Evolutionary conservation across 257 asterid species (phyloP).

Genomic region (Coffea eugenioides): DNA sequence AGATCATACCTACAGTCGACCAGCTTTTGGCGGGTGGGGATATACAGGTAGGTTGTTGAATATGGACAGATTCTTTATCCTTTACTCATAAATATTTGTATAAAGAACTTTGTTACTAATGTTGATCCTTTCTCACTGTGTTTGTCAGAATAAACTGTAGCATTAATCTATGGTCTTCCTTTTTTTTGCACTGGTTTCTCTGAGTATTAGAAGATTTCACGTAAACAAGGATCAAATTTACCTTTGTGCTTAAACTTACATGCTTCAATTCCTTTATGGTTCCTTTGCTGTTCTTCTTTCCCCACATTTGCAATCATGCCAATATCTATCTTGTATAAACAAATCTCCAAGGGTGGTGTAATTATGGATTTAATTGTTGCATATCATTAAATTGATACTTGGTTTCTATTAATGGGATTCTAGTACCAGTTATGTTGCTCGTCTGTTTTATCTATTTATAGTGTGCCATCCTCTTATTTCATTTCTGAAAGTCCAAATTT

Average conservation of each 20-base stretch:
- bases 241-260: not conserved
- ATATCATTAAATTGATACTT: not conserved
- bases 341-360: not conserved
- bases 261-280: not conserved
- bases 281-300: not conserved
- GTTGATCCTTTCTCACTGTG: not conserved
- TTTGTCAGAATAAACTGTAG: not conserved
- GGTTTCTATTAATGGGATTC: not conserved
- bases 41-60: slow-evolving; percentile 62
- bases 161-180: not conserved
- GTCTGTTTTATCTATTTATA: not conserved
- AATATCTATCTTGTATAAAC: not conserved
- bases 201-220: not conserved
- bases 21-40: slow-evolving; percentile 65
- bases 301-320: not conserved
- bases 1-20: slow-evolving; percentile 80
- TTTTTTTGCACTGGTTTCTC: not conserved
- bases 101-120: not conserved
- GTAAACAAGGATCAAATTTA: not conserved
- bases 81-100: not conserved
- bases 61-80: not conserved
- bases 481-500: not conserved
- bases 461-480: not conserved
- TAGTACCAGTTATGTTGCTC: not conserved
- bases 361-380: not conserved